Evolutionary conservation across 345 rosid genomes (phyloP).

Genomic region (Atalantia buxifolia): DNA sequence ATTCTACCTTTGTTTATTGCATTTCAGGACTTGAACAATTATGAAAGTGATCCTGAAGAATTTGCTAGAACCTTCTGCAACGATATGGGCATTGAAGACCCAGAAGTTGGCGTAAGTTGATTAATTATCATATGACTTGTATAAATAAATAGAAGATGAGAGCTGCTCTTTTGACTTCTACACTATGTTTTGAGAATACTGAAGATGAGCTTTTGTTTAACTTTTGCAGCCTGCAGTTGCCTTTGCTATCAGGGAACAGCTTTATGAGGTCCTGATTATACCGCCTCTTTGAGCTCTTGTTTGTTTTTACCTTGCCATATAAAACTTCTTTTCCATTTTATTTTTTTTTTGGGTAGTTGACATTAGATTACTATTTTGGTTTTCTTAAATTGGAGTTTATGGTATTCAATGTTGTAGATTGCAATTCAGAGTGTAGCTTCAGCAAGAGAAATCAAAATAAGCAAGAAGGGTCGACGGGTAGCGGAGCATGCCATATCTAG

Average conservation of each 20-base stretch:
- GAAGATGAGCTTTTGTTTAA: not conserved
- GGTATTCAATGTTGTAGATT: slow-evolving; percentile 43
- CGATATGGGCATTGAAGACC: slow-evolving; percentile 84
- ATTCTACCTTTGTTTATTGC: not conserved
- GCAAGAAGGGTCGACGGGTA: slow-evolving; percentile 85
- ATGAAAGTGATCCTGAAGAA: slow-evolving; percentile 91
- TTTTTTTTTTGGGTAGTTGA: not conserved
- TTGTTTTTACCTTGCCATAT: not conserved
- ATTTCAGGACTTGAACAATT: slow-evolving; percentile 83
- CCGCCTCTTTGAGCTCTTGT: not conserved
- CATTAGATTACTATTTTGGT: not conserved
- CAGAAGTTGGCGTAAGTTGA: slow-evolving; percentile 86
- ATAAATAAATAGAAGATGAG: not conserved
- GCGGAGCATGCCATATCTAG: slow-evolving; percentile 65
- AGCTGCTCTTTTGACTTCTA: not conserved
- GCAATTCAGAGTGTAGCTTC: slow-evolving; percentile 85
- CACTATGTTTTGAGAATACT: not conserved
- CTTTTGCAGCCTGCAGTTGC: slow-evolving; percentile 86
- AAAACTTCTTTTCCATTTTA: too few species aligned
- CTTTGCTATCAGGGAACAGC: slow-evolving; percentile 91
- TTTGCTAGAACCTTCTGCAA: slow-evolving; percentile 83
- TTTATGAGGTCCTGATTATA: slow-evolving; percentile 66
- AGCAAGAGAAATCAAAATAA: slow-evolving; percentile 79
- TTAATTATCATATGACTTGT: not conserved
- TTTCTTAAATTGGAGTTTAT: not conserved